These are phyloP conservation scores for Nakazawaea wyomingensis DNA, from an alignment of 805 yeast species.

Conservation along the genomic window DNA sequence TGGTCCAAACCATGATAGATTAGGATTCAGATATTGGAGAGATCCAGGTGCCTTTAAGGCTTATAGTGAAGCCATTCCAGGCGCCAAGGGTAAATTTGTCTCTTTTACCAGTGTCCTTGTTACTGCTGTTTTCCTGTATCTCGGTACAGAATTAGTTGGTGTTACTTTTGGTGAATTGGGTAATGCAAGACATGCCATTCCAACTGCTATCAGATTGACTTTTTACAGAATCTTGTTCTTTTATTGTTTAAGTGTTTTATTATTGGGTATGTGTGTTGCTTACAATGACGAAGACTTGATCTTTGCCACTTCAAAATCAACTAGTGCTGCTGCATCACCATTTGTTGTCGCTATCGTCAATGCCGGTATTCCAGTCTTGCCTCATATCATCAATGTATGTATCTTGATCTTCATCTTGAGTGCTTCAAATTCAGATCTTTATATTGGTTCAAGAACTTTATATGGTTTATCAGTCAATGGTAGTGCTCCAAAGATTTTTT, in stretches of 20 bases:
- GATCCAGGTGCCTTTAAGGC: slow-evolving; percentile 37
- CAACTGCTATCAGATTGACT: slow-evolving; percentile 48
- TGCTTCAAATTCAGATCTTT: slow-evolving; percentile 76
- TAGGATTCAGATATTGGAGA: slow-evolving; percentile 40
- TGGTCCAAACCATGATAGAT: slow-evolving; percentile 66
- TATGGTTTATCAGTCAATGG: slow-evolving; percentile 71
- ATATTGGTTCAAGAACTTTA: slow-evolving; percentile 70
- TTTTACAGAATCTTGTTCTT: slow-evolving; percentile 49
- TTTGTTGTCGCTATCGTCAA: slow-evolving; percentile 75
- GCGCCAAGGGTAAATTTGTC: slow-evolving; percentile 42
- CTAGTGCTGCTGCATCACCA: slow-evolving; percentile 73
- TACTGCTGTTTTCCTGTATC: slow-evolving; percentile 45
- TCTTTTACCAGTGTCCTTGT: slow-evolving; percentile 50
- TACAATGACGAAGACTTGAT: slow-evolving; percentile 39
- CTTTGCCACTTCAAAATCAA: slow-evolving; percentile 40
- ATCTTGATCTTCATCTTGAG: slow-evolving; percentile 74
- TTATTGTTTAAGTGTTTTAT: slow-evolving; percentile 47
- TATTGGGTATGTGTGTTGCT: slow-evolving; percentile 55
- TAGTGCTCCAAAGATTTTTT: slow-evolving; percentile 65
- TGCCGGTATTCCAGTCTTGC: slow-evolving; percentile 60
- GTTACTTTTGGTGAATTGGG: slow-evolving; percentile 43
- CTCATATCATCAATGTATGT: slow-evolving; percentile 73
- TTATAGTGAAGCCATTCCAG: slow-evolving; percentile 39
- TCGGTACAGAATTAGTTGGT: slow-evolving; percentile 47
- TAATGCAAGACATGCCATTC: slow-evolving; percentile 44